phyloP scores from a whole-genome alignment of 345 rosid genomes.

The Gossypium stocksii region DNA sequence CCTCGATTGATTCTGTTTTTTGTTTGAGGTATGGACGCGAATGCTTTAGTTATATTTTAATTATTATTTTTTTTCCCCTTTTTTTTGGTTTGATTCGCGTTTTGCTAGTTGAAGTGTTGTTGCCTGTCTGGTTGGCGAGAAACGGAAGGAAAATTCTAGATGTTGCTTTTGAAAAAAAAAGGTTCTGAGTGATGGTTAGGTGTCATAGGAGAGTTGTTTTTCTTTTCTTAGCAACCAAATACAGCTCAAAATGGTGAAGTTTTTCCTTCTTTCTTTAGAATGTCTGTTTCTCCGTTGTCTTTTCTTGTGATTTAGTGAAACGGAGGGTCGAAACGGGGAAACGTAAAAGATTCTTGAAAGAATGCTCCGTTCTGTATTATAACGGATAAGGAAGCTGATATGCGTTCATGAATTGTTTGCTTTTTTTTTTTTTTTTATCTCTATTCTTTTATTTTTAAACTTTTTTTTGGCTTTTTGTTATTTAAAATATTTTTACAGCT shows the following conservation, averaged over 20 bases:
- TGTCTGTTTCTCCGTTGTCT: neutral
- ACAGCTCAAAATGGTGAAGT: neutral
- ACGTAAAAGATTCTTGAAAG: neutral
- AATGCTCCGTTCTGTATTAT: neutral
- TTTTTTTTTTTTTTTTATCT: neutral
- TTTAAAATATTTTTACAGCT: neutral
- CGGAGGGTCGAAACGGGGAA: neutral
- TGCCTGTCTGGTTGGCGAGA: neutral
- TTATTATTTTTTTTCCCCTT: neutral
- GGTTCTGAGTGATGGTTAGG: neutral
- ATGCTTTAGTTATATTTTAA: neutral
- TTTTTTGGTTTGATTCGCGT: neutral
- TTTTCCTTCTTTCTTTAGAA: neutral
- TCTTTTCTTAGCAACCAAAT: neutral
- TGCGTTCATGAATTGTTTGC: neutral
- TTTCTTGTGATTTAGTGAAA: neutral
- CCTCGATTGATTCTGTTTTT: neutral
- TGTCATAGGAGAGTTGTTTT: neutral
- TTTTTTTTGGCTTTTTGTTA: neutral
- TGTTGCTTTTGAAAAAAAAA: neutral
- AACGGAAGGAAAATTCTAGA: neutral
- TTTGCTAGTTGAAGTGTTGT: neutral
- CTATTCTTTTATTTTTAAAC: neutral
- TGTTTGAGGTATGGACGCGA: neutral
- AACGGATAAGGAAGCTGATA: neutral